Percentiles rank a stretch among this genome's conserved stretches.
Conservation (phyloP, 1,284 basidiomycete genomes). For the Puccinia sorghi region DNA sequence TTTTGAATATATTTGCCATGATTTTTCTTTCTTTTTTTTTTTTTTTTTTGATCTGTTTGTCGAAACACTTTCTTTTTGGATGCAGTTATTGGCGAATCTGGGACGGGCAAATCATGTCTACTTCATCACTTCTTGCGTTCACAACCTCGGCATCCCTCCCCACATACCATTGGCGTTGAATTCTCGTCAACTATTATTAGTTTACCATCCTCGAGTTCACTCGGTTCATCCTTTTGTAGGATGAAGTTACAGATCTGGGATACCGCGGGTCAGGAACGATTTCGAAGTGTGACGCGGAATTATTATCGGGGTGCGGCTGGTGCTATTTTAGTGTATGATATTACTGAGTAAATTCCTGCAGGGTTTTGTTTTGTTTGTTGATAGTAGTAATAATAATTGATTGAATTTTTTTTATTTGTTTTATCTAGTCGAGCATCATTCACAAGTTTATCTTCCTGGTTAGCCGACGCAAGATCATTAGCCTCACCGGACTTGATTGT, state of each 20-base stretch:
- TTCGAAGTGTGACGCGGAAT: constrained; percentile 93
- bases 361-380: not conserved
- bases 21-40: no score
- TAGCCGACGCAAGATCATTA: constrained; percentile 84
- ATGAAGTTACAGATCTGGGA: constrained; percentile 76
- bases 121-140: constrained; percentile 74
- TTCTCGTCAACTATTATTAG: constrained; percentile 56
- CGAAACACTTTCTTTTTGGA: no score
- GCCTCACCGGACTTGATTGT: constrained; percentile 82
- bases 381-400: not conserved
- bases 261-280: constrained; percentile 76
- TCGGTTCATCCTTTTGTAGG: constrained; percentile 41
- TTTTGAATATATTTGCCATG: no score
- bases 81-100: constrained; percentile 67
- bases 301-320: constrained; percentile 90
- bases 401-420: not conserved
- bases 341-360: constrained; percentile 71
- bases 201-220: constrained; percentile 47
- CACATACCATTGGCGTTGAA: constrained; percentile 79
- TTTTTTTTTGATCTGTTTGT: no score
- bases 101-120: constrained; percentile 92
- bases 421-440: constrained; percentile 64
- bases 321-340: constrained; percentile 85
- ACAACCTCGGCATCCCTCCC: constrained; percentile 64
- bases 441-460: constrained; percentile 76